Percentiles rank a stretch among this genome's conserved stretches.
Conservation (phyloP, 2,329 filamentous ascomycete species). For the Colletotrichum australisinense region DNA sequence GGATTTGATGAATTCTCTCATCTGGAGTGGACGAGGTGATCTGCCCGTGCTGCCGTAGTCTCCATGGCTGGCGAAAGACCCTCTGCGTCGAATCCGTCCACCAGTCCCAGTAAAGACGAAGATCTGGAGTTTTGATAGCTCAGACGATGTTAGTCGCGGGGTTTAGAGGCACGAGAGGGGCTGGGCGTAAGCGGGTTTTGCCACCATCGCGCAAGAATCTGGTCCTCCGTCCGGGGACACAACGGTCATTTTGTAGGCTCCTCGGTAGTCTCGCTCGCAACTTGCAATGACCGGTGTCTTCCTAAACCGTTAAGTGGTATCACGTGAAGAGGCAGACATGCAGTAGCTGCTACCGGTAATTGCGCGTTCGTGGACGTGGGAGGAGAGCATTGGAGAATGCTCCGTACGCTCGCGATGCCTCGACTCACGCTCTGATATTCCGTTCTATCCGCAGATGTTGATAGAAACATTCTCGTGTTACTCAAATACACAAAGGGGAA, state of each 20-base stretch:
- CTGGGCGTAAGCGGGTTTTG: background rate
- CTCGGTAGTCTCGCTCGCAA: background rate
- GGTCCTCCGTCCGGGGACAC: conserved; percentile 9
- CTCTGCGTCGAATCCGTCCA: background rate
- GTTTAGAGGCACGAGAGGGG: background rate
- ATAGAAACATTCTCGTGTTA: background rate
- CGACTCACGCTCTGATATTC: background rate
- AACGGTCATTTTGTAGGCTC: conserved; percentile 10
- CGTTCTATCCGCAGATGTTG: background rate
- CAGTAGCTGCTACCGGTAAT: conserved; percentile 1
- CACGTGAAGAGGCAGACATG: background rate
- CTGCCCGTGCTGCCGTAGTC: background rate
- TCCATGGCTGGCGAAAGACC: conserved; percentile 4
- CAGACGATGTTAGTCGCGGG: background rate
- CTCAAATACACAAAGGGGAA: background rate
- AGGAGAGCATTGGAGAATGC: background rate
- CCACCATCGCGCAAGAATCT: conserved; percentile 18
- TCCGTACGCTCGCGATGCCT: background rate
- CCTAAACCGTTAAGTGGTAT: background rate
- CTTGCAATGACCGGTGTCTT: too few relatives aligned
- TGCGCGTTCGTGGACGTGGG: background rate
- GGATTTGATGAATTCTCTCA: background rate
- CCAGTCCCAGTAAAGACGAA: background rate
- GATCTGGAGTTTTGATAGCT: background rate
- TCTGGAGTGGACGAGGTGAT: background rate